A percentile compares a stretch with the other conserved stretches of the same genome.
These are phyloP conservation scores for Aspergillus bertholletiae DNA, from an alignment of 495 filamentous ascomycete species.

Conservation along the genomic window DNA sequence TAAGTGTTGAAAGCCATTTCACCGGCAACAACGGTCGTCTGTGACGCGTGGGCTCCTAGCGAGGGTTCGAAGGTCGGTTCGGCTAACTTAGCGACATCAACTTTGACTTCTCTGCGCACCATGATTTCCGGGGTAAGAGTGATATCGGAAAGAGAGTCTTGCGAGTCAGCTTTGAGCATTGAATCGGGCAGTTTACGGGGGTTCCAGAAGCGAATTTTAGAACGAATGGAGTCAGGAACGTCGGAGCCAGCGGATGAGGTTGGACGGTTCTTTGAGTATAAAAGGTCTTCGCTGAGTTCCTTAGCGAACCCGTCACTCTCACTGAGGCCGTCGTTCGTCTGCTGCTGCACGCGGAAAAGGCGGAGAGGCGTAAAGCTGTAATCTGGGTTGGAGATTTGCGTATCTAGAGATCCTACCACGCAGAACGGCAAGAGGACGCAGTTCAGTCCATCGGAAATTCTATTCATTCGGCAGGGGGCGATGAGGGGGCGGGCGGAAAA, in stretches of 20 bases:
- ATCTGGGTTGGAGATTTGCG: slow-evolving; percentile 32
- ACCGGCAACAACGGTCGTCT: slow-evolving; percentile 31
- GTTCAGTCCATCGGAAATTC: slow-evolving; percentile 23
- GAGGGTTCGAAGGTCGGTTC: slow-evolving; percentile 23
- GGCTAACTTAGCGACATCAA: slow-evolving; percentile 43
- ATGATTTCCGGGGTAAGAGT: slow-evolving; percentile 47
- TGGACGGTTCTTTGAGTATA: slow-evolving; percentile 28
- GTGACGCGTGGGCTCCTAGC: slow-evolving; percentile 20
- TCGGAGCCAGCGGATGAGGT: slow-evolving; percentile 27
- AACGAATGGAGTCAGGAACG: slow-evolving; percentile 20
- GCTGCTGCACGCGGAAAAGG: slow-evolving; percentile 56
- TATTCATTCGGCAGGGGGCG: slow-evolving; percentile 35
- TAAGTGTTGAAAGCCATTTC: slow-evolving; percentile 28
- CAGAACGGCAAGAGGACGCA: slow-evolving; percentile 51
- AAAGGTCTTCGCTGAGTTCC: slow-evolving; percentile 32
- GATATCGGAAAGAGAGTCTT: slow-evolving; percentile 28
- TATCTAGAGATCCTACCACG: slow-evolving; percentile 51
- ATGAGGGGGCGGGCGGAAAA: slow-evolving; percentile 47
- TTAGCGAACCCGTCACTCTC: slow-evolving; percentile 51
- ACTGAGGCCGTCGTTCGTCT: slow-evolving; percentile 44
- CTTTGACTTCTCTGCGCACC: slow-evolving; percentile 49
- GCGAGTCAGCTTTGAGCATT: slow-evolving; percentile 14
- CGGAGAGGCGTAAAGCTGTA: slow-evolving; percentile 48
- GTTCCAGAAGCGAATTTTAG: slow-evolving; percentile 32
- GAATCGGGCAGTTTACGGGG: slow-evolving; percentile 16